phyloP scores from a whole-genome alignment of 805 yeast genomes.

The Ogataea pignaliae region DNA sequence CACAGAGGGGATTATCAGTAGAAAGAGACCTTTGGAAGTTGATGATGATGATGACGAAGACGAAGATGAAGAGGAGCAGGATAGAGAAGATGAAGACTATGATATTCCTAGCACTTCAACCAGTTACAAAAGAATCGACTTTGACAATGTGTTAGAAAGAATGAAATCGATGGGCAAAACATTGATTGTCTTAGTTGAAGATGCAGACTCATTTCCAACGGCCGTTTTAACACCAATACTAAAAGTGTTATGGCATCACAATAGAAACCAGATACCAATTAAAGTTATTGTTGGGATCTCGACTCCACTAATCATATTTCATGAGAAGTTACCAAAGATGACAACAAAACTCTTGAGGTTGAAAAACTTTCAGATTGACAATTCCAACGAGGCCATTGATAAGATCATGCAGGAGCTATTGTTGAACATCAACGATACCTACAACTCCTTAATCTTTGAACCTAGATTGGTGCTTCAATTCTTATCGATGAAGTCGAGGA shows the following conservation, averaged over 20 bases:
- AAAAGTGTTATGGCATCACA: constrained; percentile 20
- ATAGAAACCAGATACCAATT: constrained; percentile 12
- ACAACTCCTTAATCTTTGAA: constrained; percentile 30
- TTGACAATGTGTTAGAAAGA: constrained; percentile 21
- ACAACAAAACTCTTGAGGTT: constrained; percentile 21
- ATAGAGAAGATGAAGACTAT: constrained; percentile 3
- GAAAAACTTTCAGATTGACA: constrained; percentile 26
- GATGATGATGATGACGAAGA: constrained; percentile 12
- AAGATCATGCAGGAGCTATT: constrained; percentile 29
- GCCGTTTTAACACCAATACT: constrained; percentile 21
- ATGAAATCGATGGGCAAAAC: constrained; percentile 8
- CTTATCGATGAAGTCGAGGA: constrained; percentile 19
- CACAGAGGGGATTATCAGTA: constrained; percentile 6
- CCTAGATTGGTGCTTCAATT: constrained; percentile 27
- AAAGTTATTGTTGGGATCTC: constrained; percentile 30
- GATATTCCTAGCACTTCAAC: too few relatives aligned
- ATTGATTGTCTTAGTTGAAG: constrained; percentile 29
- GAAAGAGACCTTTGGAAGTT: constrained; percentile 9
- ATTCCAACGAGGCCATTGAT: constrained; percentile 28
- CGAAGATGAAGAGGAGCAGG: constrained; percentile 2
- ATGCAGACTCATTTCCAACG: constrained; percentile 32
- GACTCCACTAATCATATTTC: constrained; percentile 31
- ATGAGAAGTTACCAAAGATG: constrained; percentile 29
- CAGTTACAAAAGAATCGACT: constrained; percentile 17
- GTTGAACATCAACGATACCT: constrained; percentile 28